Conservation (phyloP, 768 basidiomycete species). For the Amanita exitialis region DNA sequence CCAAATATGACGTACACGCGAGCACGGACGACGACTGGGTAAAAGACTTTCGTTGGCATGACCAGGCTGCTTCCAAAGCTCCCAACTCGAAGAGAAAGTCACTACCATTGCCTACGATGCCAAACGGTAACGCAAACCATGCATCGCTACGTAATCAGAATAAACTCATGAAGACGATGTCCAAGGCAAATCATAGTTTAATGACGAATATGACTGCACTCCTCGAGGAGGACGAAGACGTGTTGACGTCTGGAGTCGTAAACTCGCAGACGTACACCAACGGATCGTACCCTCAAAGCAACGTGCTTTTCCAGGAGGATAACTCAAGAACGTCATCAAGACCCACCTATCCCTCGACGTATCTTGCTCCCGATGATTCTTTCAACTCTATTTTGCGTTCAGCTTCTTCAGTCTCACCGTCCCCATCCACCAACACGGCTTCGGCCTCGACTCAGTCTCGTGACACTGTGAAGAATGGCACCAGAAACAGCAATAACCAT, state of each 20-base stretch:
- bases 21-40: slow-evolving; percentile 54
- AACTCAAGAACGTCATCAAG: slow-evolving; percentile 1
- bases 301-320: not conserved
- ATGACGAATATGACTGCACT: slow-evolving; percentile 44
- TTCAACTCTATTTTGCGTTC: not conserved
- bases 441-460: slow-evolving; percentile 7
- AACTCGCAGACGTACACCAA: not conserved
- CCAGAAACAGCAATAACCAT: slow-evolving; percentile 1
- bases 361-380: not conserved
- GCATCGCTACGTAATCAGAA: not conserved
- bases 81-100: slow-evolving; percentile 1
- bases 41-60: slow-evolving; percentile 50
- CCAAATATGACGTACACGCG: slow-evolving; percentile 11
- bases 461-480: slow-evolving; percentile 1
- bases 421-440: not conserved
- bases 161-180: slow-evolving; percentile 18
- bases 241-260: not conserved
- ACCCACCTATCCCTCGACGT: not conserved
- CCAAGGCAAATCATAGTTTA: slow-evolving; percentile 27
- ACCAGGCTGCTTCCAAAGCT: not conserved
- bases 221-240: slow-evolving; percentile 41
- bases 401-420: not conserved
- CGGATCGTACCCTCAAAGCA: slow-evolving; percentile 4
- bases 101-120: slow-evolving; percentile 4
- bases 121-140: slow-evolving; percentile 8